Evolutionary conservation across 2,329 filamentous ascomycete species (phyloP).

Genomic region (Lomentospora prolificans): DNA sequence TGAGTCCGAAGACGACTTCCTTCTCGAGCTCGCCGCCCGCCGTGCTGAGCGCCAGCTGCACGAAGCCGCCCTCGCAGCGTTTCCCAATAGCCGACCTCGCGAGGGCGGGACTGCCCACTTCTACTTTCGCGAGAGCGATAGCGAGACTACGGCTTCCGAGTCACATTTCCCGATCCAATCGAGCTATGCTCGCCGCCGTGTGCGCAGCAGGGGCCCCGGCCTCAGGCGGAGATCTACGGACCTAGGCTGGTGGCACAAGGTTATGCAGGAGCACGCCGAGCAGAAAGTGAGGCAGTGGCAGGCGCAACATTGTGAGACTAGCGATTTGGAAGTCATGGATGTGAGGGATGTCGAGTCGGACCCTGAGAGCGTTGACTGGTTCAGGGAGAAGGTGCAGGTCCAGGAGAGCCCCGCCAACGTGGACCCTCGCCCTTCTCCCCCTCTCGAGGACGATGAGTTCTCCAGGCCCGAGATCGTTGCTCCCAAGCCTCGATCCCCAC

Average conservation of each 20-base stretch:
- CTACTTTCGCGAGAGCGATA: constrained; percentile 54
- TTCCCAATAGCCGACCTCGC: constrained; percentile 60
- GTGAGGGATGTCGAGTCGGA: constrained; percentile 5
- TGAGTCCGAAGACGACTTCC: constrained; percentile 68
- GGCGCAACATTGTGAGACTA: constrained; percentile 14
- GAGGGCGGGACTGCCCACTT: constrained; percentile 66
- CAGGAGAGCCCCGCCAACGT: background rate
- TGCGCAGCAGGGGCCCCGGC: constrained; percentile 22
- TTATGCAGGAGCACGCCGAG: constrained; percentile 71
- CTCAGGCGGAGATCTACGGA: constrained; percentile 47
- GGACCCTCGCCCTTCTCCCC: background rate
- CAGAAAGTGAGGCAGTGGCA: constrained; percentile 42
- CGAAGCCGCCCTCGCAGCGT: constrained; percentile 66
- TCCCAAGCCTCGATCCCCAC: background rate
- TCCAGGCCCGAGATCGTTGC: background rate
- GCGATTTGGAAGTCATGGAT: background rate
- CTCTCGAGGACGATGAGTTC: background rate
- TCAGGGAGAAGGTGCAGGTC: background rate
- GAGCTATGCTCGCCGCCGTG: constrained; percentile 15
- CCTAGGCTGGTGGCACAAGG: constrained; percentile 65
- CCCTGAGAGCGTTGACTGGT: constrained; percentile 1
- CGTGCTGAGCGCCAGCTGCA: constrained; percentile 72
- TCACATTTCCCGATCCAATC: constrained; percentile 22
- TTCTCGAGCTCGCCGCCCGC: constrained; percentile 70
- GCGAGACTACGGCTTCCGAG: constrained; percentile 38